Conservation (phyloP, 1,284 basidiomycete species). For the Blastosporella zonata region DNA sequence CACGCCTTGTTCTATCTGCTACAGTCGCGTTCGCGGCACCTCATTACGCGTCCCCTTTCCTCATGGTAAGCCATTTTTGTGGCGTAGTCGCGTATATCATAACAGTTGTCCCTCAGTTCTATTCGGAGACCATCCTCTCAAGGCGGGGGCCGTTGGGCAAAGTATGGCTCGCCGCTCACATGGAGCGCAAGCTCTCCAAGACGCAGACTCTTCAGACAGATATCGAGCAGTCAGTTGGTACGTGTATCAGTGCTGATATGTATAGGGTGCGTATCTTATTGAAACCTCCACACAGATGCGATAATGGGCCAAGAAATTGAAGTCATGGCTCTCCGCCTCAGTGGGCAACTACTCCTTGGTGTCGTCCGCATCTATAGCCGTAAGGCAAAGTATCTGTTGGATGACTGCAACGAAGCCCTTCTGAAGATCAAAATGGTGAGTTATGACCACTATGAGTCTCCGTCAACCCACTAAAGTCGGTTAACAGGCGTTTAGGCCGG, state of each 20-base stretch:
- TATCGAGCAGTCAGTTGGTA: slow-evolving; percentile 90
- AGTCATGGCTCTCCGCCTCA: slow-evolving; percentile 90
- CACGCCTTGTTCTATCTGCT: slow-evolving; percentile 15
- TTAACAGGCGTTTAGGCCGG: slow-evolving; percentile 55
- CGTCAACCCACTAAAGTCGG: neutral
- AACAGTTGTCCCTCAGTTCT: slow-evolving; percentile 55
- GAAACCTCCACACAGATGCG: slow-evolving; percentile 51
- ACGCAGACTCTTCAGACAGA: slow-evolving; percentile 91
- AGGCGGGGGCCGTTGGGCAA: slow-evolving; percentile 92
- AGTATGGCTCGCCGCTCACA: slow-evolving; percentile 99
- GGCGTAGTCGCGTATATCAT: slow-evolving; percentile 1
- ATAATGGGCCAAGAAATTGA: slow-evolving; percentile 89
- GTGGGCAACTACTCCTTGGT: slow-evolving; percentile 92
- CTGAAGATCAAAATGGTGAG: slow-evolving; percentile 91
- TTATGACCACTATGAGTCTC: neutral
- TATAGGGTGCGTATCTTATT: neutral
- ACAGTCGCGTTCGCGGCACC: slow-evolving; percentile 27
- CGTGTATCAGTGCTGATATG: slow-evolving; percentile 28
- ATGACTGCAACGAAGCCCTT: slow-evolving; percentile 96
- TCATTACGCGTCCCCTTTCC: slow-evolving; percentile 19
- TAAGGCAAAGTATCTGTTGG: slow-evolving; percentile 95
- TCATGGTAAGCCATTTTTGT: slow-evolving; percentile 31
- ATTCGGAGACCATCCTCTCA: slow-evolving; percentile 90
- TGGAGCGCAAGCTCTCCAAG: slow-evolving; percentile 97
- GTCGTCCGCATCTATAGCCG: slow-evolving; percentile 97